Evolutionary conservation across 306 rosid species (phyloP).

Genomic region (Trichosanthes truncata): DNA sequence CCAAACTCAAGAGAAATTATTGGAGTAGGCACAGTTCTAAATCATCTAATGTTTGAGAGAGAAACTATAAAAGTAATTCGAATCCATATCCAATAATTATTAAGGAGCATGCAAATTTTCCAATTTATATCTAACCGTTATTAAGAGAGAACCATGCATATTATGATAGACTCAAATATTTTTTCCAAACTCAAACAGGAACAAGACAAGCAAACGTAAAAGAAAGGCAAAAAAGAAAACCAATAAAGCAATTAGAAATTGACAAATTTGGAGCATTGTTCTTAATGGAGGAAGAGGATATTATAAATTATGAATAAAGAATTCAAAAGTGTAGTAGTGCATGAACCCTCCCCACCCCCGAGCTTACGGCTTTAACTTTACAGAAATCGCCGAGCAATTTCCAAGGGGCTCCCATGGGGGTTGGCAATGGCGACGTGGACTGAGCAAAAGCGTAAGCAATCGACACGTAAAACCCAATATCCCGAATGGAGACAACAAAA

Average conservation of each 20-base stretch:
- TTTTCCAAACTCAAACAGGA: too few species aligned
- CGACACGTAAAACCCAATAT: slow-evolving; percentile 2
- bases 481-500: not conserved
- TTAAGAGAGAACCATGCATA: too few species aligned
- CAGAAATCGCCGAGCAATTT: not conserved
- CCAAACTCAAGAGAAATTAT: too few species aligned
- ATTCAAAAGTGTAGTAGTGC: slow-evolving; percentile 4
- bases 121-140: too few species aligned
- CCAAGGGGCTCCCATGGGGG: not conserved
- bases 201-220: too few species aligned
- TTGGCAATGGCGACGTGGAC: not conserved
- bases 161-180: too few species aligned
- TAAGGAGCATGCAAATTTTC: too few species aligned
- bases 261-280: not conserved
- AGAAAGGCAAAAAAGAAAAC: too few species aligned
- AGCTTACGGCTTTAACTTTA: not conserved
- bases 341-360: not conserved
- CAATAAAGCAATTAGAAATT: not conserved
- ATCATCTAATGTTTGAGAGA: too few species aligned
- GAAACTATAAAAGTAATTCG: too few species aligned
- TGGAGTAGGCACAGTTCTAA: too few species aligned
- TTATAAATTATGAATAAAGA: not conserved
- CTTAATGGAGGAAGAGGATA: slow-evolving; percentile 2
- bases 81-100: too few species aligned
- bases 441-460: not conserved